Base-by-base conservation (phyloP, 2,329 filamentous ascomycete species). In the Catunica adiposa region DNA sequence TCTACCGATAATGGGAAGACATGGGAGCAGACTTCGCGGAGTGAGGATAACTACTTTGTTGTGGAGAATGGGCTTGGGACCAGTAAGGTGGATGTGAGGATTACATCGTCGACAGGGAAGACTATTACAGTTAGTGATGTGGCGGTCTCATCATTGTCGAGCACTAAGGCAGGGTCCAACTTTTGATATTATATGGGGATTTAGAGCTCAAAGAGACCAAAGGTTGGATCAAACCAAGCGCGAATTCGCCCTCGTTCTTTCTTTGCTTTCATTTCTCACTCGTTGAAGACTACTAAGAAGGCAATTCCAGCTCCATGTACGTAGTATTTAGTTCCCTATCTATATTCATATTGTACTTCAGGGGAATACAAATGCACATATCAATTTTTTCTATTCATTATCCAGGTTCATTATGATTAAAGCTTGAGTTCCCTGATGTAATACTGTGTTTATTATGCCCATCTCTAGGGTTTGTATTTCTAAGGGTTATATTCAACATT, bases 21-120 rank as follows among this genome's bases (percentile, higher is more conserved):
- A 14, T 84, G 79, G 80, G 65, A 74, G 64, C 52, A 64, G n/a
- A 82, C 80, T 0, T 70, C 67, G 1, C 70, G 80, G 51, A 65
- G 71, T 56, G 65, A 68, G 26, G 79, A 79, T 64, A 78, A 83
- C 70, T 84, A 73, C 68, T 84, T 83, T 48, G 74, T 83, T 70
- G 72, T 80, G 61, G 57, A 68, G 0, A 68, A 70, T 57, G 80
- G 80, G 0, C 81, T 79, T 61, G 76, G 78, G 0, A 72, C 71
- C 0, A 65, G 70, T 7, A 72, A 65, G 2, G 76, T 83, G 1
- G 71, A 76, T 60, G 70, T 83, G 37, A 73, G 71, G 59, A 70
- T 82, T 38, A 82, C 78, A 1, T 73, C 74, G 59, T 63, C 67
- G 2, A 70, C 70, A 46, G 79, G 80, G 1, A 68, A 71, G 60